Conservation (phyloP, 2,329 filamentous ascomycete genomes). For the Cercospora sp. region DNA sequence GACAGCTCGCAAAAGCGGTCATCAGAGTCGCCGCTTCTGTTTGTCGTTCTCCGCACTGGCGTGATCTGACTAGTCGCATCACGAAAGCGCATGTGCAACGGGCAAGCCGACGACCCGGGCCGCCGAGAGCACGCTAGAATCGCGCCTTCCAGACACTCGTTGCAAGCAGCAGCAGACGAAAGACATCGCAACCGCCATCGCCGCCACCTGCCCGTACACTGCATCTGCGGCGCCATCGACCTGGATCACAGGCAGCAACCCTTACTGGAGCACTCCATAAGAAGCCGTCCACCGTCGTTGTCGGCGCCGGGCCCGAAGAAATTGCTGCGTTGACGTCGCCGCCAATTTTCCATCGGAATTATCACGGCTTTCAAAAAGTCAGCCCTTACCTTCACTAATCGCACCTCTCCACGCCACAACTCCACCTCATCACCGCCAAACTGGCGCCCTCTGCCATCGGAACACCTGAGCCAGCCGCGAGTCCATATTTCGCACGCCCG, state of each 20-base stretch:
- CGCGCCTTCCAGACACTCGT: background rate
- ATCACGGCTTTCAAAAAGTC: slow-evolving; percentile 9
- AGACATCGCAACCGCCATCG: background rate
- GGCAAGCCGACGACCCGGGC: background rate
- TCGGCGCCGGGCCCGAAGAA: background rate
- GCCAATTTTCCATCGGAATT: slow-evolving; percentile 10
- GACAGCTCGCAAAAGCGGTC: background rate
- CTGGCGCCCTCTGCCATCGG: slow-evolving; percentile 20
- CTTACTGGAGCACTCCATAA: background rate
- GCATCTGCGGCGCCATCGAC: background rate
- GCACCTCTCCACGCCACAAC: slow-evolving; percentile 10
- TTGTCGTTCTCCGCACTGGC: slow-evolving; percentile 2
- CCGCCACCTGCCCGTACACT: background rate
- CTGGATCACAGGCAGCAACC: background rate
- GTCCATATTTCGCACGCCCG: background rate
- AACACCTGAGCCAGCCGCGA: slow-evolving; percentile 21
- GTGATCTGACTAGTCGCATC: background rate
- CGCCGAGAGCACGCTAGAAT: background rate
- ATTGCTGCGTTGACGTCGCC: slow-evolving; percentile 7
- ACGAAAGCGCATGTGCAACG: background rate
- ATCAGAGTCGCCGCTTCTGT: background rate
- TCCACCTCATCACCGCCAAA: slow-evolving; percentile 11
- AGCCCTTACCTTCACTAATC: slow-evolving; percentile 3
- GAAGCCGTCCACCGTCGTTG: background rate
- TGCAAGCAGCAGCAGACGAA: background rate